Conservation (phyloP, 768 basidiomycete genomes). For the Kwoniella europaea region DNA sequence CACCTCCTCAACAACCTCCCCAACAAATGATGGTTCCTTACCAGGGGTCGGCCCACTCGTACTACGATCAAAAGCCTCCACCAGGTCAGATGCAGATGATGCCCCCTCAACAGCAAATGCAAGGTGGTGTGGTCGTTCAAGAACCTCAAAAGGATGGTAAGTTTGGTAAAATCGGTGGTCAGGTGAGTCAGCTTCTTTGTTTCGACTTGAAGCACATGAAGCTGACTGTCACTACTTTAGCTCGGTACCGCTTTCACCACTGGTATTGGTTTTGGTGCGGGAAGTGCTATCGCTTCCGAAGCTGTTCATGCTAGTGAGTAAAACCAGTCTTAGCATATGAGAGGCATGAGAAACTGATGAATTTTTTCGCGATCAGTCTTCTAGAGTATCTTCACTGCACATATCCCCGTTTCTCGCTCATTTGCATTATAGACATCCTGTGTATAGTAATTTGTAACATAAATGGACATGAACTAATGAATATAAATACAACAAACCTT, state of each 20-base stretch:
- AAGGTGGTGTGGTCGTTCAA: constrained; percentile 21
- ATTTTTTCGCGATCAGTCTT: background rate
- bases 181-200: constrained; percentile 27
- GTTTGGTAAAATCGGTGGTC: constrained; percentile 46
- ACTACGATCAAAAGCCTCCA: constrained; percentile 28
- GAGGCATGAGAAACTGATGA: background rate
- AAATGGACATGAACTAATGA: constrained; percentile 26
- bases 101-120: constrained; percentile 28
- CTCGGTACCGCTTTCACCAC: constrained; percentile 36
- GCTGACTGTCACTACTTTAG: constrained; percentile 7
- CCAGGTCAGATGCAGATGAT: constrained; percentile 26
- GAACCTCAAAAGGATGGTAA: constrained; percentile 28
- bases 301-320: constrained; percentile 28
- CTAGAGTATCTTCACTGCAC: background rate
- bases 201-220: background rate
- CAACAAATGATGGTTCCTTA: constrained; percentile 39
- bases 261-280: constrained; percentile 44
- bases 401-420: background rate
- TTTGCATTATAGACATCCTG: constrained; percentile 1
- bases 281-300: constrained; percentile 34
- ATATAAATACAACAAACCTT: constrained; percentile 1
- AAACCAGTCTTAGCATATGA: background rate
- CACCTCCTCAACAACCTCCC: constrained; percentile 22
- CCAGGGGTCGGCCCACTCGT: constrained; percentile 17
- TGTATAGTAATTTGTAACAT: constrained; percentile 21